phyloP scores from a whole-genome alignment of 176 grass and related monocot species.

The Avena insularis region DNA sequence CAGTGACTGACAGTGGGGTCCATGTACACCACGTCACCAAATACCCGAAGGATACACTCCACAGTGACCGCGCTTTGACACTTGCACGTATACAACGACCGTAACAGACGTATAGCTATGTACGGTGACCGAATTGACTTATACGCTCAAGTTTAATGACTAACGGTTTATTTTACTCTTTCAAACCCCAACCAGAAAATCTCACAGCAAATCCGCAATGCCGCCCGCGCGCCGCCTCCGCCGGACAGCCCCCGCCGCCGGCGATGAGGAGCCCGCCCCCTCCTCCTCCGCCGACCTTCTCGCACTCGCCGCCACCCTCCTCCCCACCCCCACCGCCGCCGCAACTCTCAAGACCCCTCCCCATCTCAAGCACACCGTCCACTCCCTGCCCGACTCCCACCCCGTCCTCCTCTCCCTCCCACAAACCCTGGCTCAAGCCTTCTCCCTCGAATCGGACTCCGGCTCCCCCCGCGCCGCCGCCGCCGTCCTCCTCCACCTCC shows the following conservation, averaged over 20 bases:
- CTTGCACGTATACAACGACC: too few relatives aligned
- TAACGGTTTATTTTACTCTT: too few relatives aligned
- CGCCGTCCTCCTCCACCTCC: slow-evolving; percentile 65
- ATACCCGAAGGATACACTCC: too few relatives aligned
- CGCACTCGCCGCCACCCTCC: slow-evolving; percentile 53
- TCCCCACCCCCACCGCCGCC: slow-evolving; percentile 38
- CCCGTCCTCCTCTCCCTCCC: slow-evolving; percentile 53
- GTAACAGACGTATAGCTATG: too few relatives aligned
- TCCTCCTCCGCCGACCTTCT: slow-evolving; percentile 54
- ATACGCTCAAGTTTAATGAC: too few relatives aligned
- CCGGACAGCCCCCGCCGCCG: slow-evolving; percentile 42
- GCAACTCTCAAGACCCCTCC: slow-evolving; percentile 43
- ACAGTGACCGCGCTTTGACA: too few relatives aligned
- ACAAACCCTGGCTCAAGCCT: slow-evolving; percentile 24
- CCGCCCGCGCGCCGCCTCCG: slow-evolving; percentile 50
- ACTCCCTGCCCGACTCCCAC: slow-evolving; percentile 59
- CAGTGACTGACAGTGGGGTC: too few relatives aligned
- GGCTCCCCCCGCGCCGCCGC: slow-evolving; percentile 40
- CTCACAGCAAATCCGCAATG: slow-evolving; percentile 37
- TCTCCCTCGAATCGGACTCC: slow-evolving; percentile 12
- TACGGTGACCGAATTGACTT: too few relatives aligned
- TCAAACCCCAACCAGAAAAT: background rate
- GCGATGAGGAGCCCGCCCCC: slow-evolving; percentile 42
- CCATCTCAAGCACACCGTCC: slow-evolving; percentile 41
- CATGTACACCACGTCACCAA: too few relatives aligned